A percentile compares a stretch with the other conserved stretches of the same genome.
Evolutionary conservation across 2,329 filamentous ascomycete species (phyloP).

Genomic region (Botrytis deweyae): DNA sequence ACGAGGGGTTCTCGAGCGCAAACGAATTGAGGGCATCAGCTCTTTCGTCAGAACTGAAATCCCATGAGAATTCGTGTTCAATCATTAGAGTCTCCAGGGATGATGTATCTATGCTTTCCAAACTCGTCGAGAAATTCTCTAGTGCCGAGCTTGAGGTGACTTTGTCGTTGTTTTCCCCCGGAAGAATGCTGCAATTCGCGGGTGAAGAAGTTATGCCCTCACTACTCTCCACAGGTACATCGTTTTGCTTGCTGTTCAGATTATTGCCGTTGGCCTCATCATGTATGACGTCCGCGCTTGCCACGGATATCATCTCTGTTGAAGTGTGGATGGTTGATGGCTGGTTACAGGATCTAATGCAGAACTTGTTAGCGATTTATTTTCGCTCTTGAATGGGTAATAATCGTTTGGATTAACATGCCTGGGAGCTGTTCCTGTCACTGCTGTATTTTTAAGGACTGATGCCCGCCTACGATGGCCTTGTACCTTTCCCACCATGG

Average conservation of each 20-base stretch:
- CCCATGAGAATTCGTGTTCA: conserved; percentile 6
- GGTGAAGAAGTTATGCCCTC: background rate
- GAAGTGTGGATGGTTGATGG: background rate
- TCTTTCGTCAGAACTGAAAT: conserved; percentile 2
- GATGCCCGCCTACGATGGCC: conserved; percentile 3
- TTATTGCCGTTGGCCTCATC: background rate
- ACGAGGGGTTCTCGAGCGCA: background rate
- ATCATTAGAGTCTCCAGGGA: background rate
- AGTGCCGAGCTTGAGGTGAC: background rate
- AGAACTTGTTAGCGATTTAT: background rate
- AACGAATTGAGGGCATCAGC: background rate
- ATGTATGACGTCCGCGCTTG: background rate
- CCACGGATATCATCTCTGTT: background rate
- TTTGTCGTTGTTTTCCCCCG: background rate
- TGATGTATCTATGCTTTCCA: background rate
- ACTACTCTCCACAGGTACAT: background rate
- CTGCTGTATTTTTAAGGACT: background rate
- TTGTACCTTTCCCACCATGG: conserved; percentile 20
- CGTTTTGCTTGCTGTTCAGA: background rate
- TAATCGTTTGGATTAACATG: background rate
- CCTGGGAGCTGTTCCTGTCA: background rate
- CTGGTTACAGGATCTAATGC: background rate
- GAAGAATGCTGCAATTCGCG: background rate
- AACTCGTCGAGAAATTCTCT: background rate
- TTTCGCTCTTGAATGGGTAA: background rate